Conservation (phyloP, 78 protist species). For the Dictyostelium firmibasis region DNA sequence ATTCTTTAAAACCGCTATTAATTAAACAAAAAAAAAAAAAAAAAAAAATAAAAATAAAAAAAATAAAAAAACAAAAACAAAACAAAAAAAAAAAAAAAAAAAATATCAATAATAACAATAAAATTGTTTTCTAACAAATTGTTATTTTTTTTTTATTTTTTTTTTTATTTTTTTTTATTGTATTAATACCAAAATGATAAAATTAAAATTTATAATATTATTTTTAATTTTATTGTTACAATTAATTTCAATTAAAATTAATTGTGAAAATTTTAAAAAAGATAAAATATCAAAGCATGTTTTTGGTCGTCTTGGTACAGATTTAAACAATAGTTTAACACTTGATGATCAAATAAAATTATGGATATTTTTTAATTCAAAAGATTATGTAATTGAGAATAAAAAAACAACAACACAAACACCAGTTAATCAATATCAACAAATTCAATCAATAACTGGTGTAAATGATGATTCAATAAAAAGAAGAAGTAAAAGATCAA, state of each 20-base stretch:
- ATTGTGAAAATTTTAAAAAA: not conserved
- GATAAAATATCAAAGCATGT: not conserved
- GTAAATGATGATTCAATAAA: not conserved
- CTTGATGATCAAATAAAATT: not conserved
- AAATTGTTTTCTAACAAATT: not conserved
- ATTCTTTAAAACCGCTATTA: not conserved
- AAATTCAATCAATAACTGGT: not conserved
- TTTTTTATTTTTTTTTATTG: not conserved
- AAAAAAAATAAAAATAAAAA: not conserved
- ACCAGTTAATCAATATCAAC: not conserved
- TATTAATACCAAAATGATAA: not conserved
- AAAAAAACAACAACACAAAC: not conserved
- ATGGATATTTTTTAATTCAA: not conserved
- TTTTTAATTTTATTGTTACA: not conserved
- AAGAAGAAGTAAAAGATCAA: slow-evolving; percentile 6
- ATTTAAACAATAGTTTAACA: not conserved
- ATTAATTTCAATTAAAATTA: not conserved
- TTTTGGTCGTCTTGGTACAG: not conserved
- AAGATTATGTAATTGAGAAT: not conserved
- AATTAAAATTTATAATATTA: not conserved
- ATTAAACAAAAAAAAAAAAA: not conserved
- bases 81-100: no score
- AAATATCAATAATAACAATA: not conserved
- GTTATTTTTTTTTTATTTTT: not conserved
- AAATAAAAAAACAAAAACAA: not conserved